Evolutionary conservation across 1,284 basidiomycete genomes (phyloP).

Genomic region (Moesziomyces antarcticus): DNA sequence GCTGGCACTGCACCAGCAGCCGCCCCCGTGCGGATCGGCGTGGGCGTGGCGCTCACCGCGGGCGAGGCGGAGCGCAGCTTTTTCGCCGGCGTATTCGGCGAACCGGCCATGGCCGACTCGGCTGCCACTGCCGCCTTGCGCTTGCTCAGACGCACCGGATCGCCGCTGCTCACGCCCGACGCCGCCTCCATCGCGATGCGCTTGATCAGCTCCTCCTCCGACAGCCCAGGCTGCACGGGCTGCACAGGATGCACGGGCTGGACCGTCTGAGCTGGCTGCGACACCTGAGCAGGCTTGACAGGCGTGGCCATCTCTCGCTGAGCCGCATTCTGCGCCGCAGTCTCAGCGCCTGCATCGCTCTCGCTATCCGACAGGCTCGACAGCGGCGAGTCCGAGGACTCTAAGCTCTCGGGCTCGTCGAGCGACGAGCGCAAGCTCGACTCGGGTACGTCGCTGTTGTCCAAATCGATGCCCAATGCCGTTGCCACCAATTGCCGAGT

Average conservation of each 20-base stretch:
- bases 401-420: slow-evolving; percentile 4
- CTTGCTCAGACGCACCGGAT: slow-evolving; percentile 34
- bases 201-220: slow-evolving; percentile 36
- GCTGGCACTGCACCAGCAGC: slow-evolving; percentile 4
- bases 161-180: slow-evolving; percentile 21
- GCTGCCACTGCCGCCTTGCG: slow-evolving; percentile 47
- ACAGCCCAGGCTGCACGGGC: slow-evolving; percentile 3
- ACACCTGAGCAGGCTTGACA: slow-evolving; percentile 1
- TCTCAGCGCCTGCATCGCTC: slow-evolving; percentile 3
- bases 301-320: background rate
- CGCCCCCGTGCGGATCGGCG: slow-evolving; percentile 3
- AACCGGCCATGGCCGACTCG: slow-evolving; percentile 29
- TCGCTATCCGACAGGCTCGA: slow-evolving; percentile 39
- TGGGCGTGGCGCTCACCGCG: background rate
- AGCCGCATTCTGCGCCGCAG: background rate
- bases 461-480: slow-evolving; percentile 35
- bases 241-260: background rate
- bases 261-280: background rate
- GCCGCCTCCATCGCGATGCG: slow-evolving; percentile 31
- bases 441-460: slow-evolving; percentile 44
- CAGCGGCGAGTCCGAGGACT: slow-evolving; percentile 17
- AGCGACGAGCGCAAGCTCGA: slow-evolving; percentile 33
- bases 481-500: slow-evolving; percentile 40
- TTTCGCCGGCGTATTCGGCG: slow-evolving; percentile 20
- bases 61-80: slow-evolving; percentile 25